Evolutionary conservation across 495 filamentous ascomycete genomes (phyloP).

Genomic region (Xylaria castorea): DNA sequence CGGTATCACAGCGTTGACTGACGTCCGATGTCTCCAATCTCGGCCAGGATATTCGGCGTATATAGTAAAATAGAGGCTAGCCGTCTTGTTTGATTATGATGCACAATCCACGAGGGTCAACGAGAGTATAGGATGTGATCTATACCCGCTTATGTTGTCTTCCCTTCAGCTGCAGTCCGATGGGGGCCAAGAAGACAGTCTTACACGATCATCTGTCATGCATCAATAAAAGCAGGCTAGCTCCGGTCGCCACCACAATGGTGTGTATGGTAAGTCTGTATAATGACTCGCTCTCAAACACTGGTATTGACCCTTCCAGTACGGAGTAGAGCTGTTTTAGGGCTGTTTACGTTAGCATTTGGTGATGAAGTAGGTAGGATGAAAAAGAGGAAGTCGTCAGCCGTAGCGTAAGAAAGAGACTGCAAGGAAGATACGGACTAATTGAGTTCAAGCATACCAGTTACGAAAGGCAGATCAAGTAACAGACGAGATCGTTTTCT

Average conservation of each 20-base stretch:
- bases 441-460: conserved; percentile 15
- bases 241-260: conserved; percentile 8
- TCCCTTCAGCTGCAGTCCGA: conserved; percentile 20
- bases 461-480: neutral
- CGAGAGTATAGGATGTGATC: neutral
- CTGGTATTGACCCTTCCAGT: neutral
- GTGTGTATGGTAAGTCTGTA: neutral
- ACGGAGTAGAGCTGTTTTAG: conserved; percentile 4
- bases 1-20: conserved; percentile 21
- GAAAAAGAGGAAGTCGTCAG: neutral
- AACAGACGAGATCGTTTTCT: neutral
- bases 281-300: conserved; percentile 22
- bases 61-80: neutral
- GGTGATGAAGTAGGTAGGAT: conserved; percentile 12
- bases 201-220: conserved; percentile 31
- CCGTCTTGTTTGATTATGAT: neutral
- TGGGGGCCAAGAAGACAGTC: conserved; percentile 4
- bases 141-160: conserved; percentile 5
- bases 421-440: neutral
- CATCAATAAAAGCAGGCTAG: conserved; percentile 24
- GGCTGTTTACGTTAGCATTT: conserved; percentile 25
- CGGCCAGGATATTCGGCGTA: conserved; percentile 1
- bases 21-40: neutral
- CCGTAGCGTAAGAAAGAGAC: neutral
- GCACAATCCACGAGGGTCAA: neutral